A percentile compares a stretch with the other conserved stretches of the same genome.
Conservation (phyloP, 1,284 basidiomycete species). For the Cystobasidium sp. region DNA sequence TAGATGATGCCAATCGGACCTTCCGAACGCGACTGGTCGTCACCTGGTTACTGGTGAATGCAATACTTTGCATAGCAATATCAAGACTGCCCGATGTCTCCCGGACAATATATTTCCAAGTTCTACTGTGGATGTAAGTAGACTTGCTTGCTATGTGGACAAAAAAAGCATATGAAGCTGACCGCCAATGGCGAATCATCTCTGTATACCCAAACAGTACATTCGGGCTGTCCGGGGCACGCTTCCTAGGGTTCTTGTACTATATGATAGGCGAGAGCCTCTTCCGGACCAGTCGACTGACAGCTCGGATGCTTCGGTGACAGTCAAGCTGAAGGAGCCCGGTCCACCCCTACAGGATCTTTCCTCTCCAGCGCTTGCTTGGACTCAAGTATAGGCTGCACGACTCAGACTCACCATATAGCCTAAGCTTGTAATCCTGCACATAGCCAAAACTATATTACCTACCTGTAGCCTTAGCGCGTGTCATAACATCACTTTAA, state of each 20-base stretch:
- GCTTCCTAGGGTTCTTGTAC: conserved; percentile 45
- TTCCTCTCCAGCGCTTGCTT: background rate
- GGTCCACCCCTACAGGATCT: conserved; percentile 8
- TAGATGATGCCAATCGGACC: conserved; percentile 84
- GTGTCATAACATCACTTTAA: too few species aligned
- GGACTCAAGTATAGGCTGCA: too few species aligned
- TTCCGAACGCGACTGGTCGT: conserved; percentile 82
- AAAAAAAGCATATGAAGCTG: too few species aligned
- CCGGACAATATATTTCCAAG: conserved; percentile 43
- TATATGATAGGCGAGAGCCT: conserved; percentile 42
- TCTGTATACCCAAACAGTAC: conserved; percentile 30
- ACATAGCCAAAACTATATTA: too few species aligned
- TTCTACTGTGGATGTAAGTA: conserved; percentile 42
- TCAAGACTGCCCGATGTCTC: conserved; percentile 24
- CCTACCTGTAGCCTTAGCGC: too few species aligned
- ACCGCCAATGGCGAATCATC: too few species aligned
- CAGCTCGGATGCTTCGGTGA: conserved; percentile 39
- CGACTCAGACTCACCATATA: too few species aligned
- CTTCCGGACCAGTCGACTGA: conserved; percentile 40
- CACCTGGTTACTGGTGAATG: conserved; percentile 84
- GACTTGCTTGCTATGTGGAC: background rate
- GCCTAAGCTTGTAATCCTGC: too few species aligned
- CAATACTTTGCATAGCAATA: conserved; percentile 54
- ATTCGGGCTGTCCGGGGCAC: conserved; percentile 35
- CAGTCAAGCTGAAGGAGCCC: background rate